Evolutionary conservation across 1,284 basidiomycete genomes (phyloP).

Genomic region (Ceratobasidium sp.): DNA sequence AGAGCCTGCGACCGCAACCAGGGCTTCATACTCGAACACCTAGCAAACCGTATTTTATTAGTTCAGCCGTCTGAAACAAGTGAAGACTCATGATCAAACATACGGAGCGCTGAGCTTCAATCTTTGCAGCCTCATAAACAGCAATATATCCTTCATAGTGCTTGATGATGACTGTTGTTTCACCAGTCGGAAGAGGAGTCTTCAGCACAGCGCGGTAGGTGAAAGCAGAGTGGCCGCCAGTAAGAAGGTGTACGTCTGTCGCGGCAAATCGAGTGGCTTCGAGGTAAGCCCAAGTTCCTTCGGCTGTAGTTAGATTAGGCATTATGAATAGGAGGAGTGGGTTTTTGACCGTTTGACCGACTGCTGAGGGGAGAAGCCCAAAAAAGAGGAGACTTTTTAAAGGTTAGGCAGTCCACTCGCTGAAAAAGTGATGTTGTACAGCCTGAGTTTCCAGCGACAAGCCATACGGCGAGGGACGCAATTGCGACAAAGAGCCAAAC

Average conservation of each 20-base stretch:
- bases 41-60: not conserved
- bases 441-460: no score
- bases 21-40: slow-evolving; percentile 9
- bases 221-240: slow-evolving; percentile 3
- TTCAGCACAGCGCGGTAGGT: not conserved
- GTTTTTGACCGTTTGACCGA: no score
- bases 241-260: not conserved
- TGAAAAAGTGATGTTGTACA: no score
- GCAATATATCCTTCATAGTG: slow-evolving; percentile 4
- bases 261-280: not conserved
- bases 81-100: not conserved
- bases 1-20: not conserved
- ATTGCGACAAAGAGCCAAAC: no score
- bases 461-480: no score
- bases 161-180: slow-evolving; percentile 3
- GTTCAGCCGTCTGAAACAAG: not conserved
- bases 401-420: no score
- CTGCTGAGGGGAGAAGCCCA: no score
- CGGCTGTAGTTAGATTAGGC: not conserved
- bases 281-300: not conserved
- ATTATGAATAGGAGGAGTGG: no score
- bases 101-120: slow-evolving; percentile 2
- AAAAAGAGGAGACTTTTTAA: no score
- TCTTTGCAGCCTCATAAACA: not conserved
- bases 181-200: not conserved